Base-by-base conservation (phyloP, 176 grass and related monocot species). In the Cenchrus americanus region DNA sequence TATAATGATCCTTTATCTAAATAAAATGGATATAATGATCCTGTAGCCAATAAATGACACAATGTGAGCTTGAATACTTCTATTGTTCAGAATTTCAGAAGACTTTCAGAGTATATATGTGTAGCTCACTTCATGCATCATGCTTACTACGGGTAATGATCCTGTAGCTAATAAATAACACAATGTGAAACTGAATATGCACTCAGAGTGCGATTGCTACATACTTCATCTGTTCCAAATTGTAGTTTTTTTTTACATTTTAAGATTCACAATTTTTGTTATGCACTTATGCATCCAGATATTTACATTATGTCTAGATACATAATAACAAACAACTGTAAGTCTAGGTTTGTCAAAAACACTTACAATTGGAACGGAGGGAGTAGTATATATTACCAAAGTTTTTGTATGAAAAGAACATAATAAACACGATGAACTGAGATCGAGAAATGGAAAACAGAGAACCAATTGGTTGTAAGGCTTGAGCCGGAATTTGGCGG, bases 401-500 rank as follows among this genome's bases (percentile, higher is more conserved):
- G 1, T 2, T 8, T 52, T 66, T 4, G 8, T 7, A 15, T 40
- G 11, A 66, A 59, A 5, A 4, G 47, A 63, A 14, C 73, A 40
- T 47, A 69, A 15, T 41, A 18, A 48, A 37, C 4, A 37, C 34
- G 2, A 37, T 37, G 1, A 37, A 37, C 3, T 7, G 40, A 19
- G 54, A 30, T 22, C 0, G 51, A 17, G 51, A 64, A 14, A 49
- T 10, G 12, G 44, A 6, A 32, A 52, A 65, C 7, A 13, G 19
- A 71, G 14, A 14, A 69, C 34, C 14, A 80, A 71, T 70, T 76
- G 62, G 40, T 40, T 3, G 14, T 18, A 86, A 78, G 59, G 78
- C 78, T 86, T 86, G 12, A 60, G 5, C 19, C 42, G 61, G 74
- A 87, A 83, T 86, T 83, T 53, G 74, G 84, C 52, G 52, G 57